These are phyloP conservation scores for Annona cherimola DNA, from an alignment of 164 flowering plant species.

Conservation along the genomic window DNA sequence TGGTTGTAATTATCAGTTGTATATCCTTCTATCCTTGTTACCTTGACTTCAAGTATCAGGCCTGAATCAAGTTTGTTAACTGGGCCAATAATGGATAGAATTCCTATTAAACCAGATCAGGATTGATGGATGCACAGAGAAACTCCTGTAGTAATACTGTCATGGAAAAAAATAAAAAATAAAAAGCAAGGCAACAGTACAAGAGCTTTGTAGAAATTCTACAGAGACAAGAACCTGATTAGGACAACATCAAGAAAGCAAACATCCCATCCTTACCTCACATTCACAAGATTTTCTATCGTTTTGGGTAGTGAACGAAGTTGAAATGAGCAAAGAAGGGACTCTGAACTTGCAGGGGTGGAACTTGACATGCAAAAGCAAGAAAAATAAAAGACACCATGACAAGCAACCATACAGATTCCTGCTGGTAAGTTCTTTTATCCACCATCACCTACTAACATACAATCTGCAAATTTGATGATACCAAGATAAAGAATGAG, in stretches of 20 bases:
- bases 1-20: not conserved
- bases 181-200: too few relatives aligned
- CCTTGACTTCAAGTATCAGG: not conserved
- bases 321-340: not conserved
- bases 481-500: slow-evolving; percentile 8
- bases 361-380: not conserved
- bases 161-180: too few relatives aligned
- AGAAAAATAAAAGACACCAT: slow-evolving; percentile 3
- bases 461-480: slow-evolving; percentile 5
- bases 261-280: not conserved
- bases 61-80: not conserved
- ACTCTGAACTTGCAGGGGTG: not conserved
- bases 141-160: too few relatives aligned
- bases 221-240: not conserved
- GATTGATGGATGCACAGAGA: too few relatives aligned
- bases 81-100: not conserved
- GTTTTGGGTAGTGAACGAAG: not conserved
- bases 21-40: not conserved
- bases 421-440: not conserved
- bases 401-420: slow-evolving; percentile 1
- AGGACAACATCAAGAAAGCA: not conserved
- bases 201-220: too few relatives aligned
- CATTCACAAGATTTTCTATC: not conserved
- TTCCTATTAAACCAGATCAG: not conserved
- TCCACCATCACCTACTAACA: slow-evolving; percentile 1